Percentiles rank a stretch among this genome's conserved stretches.
phyloP scores from a whole-genome alignment of 495 filamentous ascomycete species.

The Trypethelium eluteriae region DNA sequence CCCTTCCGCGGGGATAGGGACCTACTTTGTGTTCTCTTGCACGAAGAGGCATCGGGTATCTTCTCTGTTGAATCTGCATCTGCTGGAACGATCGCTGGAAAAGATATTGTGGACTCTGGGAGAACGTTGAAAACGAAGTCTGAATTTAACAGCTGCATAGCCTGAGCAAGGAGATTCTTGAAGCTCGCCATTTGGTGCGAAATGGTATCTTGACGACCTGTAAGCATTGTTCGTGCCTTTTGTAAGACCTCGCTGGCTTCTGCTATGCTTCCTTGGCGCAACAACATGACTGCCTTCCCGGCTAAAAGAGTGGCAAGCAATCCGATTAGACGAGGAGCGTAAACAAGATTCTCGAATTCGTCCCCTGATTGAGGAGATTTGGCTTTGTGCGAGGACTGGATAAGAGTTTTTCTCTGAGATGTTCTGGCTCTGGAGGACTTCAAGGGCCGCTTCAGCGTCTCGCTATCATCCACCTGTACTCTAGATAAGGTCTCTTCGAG shows the following conservation, averaged over 20 bases:
- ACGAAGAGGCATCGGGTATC: neutral
- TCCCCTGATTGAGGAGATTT: neutral
- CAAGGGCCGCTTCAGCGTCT: neutral
- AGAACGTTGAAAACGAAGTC: conserved; percentile 85
- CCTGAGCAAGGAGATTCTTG: conserved; percentile 50
- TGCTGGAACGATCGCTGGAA: conserved; percentile 52
- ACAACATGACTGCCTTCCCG: neutral
- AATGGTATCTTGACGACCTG: neutral
- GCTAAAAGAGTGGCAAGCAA: neutral
- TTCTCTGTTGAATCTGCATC: conserved; percentile 16
- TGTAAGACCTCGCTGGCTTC: neutral
- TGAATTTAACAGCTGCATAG: conserved; percentile 57
- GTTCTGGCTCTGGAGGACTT: neutral
- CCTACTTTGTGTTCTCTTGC: neutral
- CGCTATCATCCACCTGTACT: neutral
- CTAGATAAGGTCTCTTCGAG: neutral
- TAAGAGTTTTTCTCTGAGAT: neutral
- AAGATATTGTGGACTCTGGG: conserved; percentile 81
- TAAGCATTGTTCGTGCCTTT: neutral
- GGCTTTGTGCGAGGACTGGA: neutral
- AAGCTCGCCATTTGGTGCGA: conserved; percentile 31
- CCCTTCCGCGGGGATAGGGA: conserved; percentile 11
- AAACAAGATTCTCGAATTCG: neutral
- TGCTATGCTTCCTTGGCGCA: neutral
- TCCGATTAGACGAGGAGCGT: neutral